These are phyloP conservation scores for Sclerotinia trifoliorum DNA, from an alignment of 2,329 filamentous ascomycete species.

Conservation along the genomic window DNA sequence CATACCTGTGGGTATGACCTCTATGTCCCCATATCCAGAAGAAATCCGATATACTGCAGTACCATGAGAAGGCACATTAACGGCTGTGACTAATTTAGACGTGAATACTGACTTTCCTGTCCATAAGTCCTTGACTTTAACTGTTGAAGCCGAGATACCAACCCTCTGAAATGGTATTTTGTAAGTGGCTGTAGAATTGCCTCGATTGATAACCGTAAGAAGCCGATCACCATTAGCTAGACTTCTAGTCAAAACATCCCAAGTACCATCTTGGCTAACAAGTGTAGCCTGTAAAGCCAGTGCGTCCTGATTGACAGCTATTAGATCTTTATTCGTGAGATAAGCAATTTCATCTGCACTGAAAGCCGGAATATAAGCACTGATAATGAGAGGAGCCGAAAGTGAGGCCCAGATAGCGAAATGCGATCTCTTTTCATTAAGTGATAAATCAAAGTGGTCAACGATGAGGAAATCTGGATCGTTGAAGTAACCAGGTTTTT, in stretches of 20 bases:
- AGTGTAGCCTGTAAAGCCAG: slow-evolving; percentile 43
- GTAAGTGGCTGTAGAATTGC: slow-evolving; percentile 40
- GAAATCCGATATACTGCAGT: slow-evolving; percentile 45
- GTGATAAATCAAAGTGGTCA: slow-evolving; percentile 33
- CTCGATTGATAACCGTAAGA: slow-evolving; percentile 49
- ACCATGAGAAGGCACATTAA: slow-evolving; percentile 42
- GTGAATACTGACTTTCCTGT: slow-evolving; percentile 43
- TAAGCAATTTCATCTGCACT: slow-evolving; percentile 41
- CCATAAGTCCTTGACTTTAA: slow-evolving; percentile 46
- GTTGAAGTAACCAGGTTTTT: slow-evolving; percentile 43
- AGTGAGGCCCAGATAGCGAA: slow-evolving; percentile 37
- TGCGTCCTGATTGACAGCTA: slow-evolving; percentile 35
- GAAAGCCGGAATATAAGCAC: slow-evolving; percentile 41
- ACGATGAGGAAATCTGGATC: slow-evolving; percentile 37
- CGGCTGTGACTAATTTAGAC: slow-evolving; percentile 38
- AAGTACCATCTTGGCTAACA: slow-evolving; percentile 45
- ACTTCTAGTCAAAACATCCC: slow-evolving; percentile 49
- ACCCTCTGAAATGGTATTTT: slow-evolving; percentile 36
- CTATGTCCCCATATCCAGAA: slow-evolving; percentile 31
- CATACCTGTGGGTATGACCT: slow-evolving; percentile 45
- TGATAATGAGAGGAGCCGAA: slow-evolving; percentile 37
- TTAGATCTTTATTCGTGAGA: slow-evolving; percentile 41
- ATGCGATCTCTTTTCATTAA: slow-evolving; percentile 35
- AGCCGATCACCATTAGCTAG: slow-evolving; percentile 49
- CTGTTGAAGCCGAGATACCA: slow-evolving; percentile 34